phyloP scores from a whole-genome alignment of 2,329 filamentous ascomycete species.

The Ilyonectria destructans region DNA sequence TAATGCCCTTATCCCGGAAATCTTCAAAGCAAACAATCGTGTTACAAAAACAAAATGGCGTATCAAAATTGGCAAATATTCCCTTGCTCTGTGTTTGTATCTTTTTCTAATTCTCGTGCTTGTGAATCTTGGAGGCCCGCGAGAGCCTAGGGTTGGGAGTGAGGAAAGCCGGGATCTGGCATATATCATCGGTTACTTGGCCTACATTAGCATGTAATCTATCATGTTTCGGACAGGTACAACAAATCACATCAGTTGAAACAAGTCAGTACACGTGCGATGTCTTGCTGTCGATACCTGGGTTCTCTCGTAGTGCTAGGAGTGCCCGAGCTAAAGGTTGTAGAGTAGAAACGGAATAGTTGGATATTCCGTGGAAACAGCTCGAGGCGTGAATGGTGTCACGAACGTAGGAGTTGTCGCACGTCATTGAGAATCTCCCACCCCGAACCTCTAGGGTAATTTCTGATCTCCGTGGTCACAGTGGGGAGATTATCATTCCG shows the following conservation, averaged over 20 bases:
- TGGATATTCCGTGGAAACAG: no score
- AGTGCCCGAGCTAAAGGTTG: no score
- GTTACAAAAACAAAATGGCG: constrained; percentile 41
- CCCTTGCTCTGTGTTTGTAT: constrained; percentile 38
- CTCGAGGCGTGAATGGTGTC: no score
- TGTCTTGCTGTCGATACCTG: background rate
- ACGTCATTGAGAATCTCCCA: no score
- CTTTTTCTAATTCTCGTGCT: constrained; percentile 29
- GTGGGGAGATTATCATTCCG: no score
- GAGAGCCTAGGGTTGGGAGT: constrained; percentile 17
- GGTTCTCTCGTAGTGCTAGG: background rate
- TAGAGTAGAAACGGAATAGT: no score
- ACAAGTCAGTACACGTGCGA: background rate
- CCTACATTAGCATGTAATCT: constrained; percentile 34
- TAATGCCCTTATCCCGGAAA: constrained; percentile 42
- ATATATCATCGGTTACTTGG: constrained; percentile 35
- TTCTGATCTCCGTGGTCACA: no score
- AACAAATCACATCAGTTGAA: constrained; percentile 8
- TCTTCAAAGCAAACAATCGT: constrained; percentile 26
- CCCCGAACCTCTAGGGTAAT: no score
- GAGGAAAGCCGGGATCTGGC: constrained; percentile 28
- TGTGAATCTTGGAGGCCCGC: constrained; percentile 13
- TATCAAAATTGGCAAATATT: constrained; percentile 45
- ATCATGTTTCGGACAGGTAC: constrained; percentile 3
- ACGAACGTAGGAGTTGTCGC: no score